These are phyloP conservation scores for Stephania yunnanensis DNA, from an alignment of 164 flowering plant species.

Conservation along the genomic window DNA sequence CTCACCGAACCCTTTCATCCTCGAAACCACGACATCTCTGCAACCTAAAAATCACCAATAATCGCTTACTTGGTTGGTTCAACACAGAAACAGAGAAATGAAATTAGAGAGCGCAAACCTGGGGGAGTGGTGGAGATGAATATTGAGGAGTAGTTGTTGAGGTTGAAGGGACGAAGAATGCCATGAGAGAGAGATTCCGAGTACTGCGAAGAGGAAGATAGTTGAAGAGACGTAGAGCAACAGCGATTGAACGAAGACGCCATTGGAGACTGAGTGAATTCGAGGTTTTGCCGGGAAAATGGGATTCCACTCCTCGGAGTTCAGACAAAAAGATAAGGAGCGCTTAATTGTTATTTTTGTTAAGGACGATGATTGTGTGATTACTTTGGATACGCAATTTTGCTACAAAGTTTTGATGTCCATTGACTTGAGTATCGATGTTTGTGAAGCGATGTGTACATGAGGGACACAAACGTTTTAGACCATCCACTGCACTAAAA, in stretches of 20 bases:
- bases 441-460: too few species aligned
- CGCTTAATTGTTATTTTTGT: not conserved
- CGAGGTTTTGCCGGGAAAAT: constrained; percentile 5
- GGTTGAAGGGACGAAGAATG: constrained; percentile 20
- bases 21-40: constrained; percentile 30
- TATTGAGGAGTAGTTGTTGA: constrained; percentile 12
- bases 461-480: too few species aligned
- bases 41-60: constrained; percentile 2
- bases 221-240: constrained; percentile 19
- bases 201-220: constrained; percentile 20
- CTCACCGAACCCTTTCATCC: constrained; percentile 67
- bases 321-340: not conserved
- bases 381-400: too few species aligned
- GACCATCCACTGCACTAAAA: too few species aligned
- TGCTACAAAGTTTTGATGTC: too few species aligned
- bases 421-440: too few species aligned
- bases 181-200: constrained; percentile 25
- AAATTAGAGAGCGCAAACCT: constrained; percentile 3
- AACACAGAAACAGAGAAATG: constrained; percentile 24
- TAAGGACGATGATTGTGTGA: too few species aligned
- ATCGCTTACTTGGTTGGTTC: constrained; percentile 1
- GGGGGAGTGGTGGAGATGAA: not conserved
- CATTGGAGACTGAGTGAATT: constrained; percentile 16
- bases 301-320: not conserved
- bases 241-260: constrained; percentile 22